Evolutionary conservation across 371 early-diverging fungal species (phyloP).

Genomic region (Mucor mucedo): DNA sequence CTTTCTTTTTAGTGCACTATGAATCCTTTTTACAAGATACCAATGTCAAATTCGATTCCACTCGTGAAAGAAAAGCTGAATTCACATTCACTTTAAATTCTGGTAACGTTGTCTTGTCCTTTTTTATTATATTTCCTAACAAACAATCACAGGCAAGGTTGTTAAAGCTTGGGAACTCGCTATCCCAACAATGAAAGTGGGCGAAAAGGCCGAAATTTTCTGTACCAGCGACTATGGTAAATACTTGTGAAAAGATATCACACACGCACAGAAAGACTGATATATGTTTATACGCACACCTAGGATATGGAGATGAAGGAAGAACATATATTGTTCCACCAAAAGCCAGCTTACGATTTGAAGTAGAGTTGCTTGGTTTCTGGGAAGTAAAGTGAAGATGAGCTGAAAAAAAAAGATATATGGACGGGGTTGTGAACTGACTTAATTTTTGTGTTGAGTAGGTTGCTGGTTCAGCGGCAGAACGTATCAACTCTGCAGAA

Average conservation of each 20-base stretch:
- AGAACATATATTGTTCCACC: constrained; percentile 55
- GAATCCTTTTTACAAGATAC: constrained; percentile 30
- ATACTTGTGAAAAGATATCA: no score
- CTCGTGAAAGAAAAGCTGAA: constrained; percentile 30
- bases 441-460: not conserved
- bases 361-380: constrained; percentile 57
- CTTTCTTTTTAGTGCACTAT: constrained; percentile 36
- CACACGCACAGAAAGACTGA: no score
- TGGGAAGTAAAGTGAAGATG: constrained; percentile 46
- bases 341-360: constrained; percentile 58
- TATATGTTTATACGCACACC: no score
- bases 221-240: constrained; percentile 64
- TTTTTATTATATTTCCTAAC: not conserved
- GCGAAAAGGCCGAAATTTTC: constrained; percentile 58
- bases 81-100: constrained; percentile 23
- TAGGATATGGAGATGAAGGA: constrained; percentile 67
- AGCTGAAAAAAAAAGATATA: not conserved
- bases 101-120: not conserved
- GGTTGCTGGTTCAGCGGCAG: constrained; percentile 30
- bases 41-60: constrained; percentile 43
- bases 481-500: constrained; percentile 41
- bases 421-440: not conserved
- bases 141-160: constrained; percentile 44
- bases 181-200: constrained; percentile 64
- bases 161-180: constrained; percentile 66